These are phyloP conservation scores for Mycena rebaudengoi DNA, from an alignment of 768 basidiomycete species.

Conservation along the genomic window DNA sequence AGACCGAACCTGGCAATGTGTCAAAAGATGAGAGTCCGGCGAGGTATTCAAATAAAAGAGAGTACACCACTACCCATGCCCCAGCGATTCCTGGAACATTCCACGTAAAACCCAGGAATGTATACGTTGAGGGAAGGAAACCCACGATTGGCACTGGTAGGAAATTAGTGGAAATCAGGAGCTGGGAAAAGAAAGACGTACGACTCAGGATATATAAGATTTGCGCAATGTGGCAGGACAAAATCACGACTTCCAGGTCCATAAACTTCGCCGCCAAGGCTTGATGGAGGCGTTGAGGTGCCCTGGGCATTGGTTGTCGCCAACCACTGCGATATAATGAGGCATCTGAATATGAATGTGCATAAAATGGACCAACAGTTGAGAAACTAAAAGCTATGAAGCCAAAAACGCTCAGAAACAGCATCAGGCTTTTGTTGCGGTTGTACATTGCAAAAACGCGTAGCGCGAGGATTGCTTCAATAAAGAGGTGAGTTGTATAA, in stretches of 20 bases:
- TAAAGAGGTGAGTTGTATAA: neutral
- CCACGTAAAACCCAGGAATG: neutral
- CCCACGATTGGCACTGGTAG: neutral
- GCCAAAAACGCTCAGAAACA: neutral
- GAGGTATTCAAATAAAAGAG: neutral
- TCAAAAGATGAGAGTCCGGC: neutral
- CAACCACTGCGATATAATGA: no score
- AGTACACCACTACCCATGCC: conserved; percentile 4
- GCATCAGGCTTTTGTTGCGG: neutral
- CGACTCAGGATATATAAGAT: neutral
- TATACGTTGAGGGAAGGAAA: neutral
- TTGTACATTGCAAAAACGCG: conserved; percentile 6
- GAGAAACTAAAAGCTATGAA: neutral
- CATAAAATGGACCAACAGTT: no score
- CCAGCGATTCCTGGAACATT: no score
- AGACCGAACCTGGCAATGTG: neutral
- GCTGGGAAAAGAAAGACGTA: neutral
- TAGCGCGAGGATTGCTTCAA: neutral
- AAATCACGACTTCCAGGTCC: neutral
- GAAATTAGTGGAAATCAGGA: neutral
- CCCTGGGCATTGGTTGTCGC: neutral
- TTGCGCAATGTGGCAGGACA: neutral
- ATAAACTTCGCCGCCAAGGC: neutral
- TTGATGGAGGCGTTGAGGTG: neutral
- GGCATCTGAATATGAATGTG: no score